These are phyloP conservation scores for Rhodotorula glutinis DNA, from an alignment of 1,284 basidiomycete species.

Conservation along the genomic window DNA sequence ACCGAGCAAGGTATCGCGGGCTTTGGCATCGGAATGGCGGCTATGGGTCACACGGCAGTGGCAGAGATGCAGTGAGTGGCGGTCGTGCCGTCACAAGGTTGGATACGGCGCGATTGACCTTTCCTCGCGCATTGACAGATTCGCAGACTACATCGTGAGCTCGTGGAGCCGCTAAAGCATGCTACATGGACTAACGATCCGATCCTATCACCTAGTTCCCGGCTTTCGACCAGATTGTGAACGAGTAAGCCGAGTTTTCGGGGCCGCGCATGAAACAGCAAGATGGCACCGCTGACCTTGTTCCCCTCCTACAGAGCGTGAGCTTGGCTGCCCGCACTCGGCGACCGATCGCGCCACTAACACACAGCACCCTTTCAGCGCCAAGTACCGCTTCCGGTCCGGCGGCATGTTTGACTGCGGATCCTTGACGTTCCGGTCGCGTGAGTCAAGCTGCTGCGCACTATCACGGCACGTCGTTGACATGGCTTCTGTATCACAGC, in stretches of 20 bases:
- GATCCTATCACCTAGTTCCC: constrained; percentile 50
- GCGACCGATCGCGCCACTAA: constrained; percentile 46
- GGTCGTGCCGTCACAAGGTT: no score
- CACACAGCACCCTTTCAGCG: constrained; percentile 46
- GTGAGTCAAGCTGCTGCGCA: constrained; percentile 39
- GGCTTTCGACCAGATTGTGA: constrained; percentile 89
- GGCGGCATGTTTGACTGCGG: constrained; percentile 81
- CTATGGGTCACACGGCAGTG: constrained; percentile 90
- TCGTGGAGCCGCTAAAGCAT: no score
- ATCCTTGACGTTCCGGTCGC: constrained; percentile 78
- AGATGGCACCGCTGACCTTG: no score
- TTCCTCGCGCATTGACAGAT: background rate
- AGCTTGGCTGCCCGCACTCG: background rate
- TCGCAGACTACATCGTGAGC: constrained; percentile 22
- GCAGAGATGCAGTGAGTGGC: constrained; percentile 71
- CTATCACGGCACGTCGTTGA: background rate
- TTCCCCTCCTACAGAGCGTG: constrained; percentile 6
- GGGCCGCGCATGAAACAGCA: no score
- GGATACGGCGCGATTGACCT: background rate
- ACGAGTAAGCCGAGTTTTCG: constrained; percentile 56
- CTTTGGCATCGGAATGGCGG: constrained; percentile 85
- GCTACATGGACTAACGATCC: no score
- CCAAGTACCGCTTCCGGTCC: constrained; percentile 85
- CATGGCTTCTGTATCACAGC: constrained; percentile 45
- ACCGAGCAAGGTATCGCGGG: constrained; percentile 94